Base-by-base conservation (phyloP, 495 filamentous ascomycete species). In the Penicillium roqueforti region DNA sequence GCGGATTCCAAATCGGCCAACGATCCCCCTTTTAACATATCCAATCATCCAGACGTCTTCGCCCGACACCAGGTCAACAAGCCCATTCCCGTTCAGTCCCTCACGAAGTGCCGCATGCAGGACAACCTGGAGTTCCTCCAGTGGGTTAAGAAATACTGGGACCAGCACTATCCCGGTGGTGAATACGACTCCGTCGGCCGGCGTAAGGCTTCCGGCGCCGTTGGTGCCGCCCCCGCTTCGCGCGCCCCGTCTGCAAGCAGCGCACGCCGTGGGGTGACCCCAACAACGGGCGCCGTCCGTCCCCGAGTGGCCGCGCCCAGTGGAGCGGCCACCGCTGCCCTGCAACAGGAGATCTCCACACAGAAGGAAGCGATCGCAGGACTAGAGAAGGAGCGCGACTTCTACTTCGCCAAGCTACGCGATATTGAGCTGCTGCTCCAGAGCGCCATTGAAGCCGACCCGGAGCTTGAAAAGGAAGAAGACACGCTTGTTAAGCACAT, bases 41-140 rank as follows among this genome's bases (percentile, higher is more conserved):
- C 18, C 36, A 29, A 34, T 22, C 43, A 13, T 42, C n/a, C 54
- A 96, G 91, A 87, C 68, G 78, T 83, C 42, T 97, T 97, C 68
- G 81, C 87, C 32, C 84, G 85, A 60, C 92, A 97, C 74, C 69
- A 79, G 32, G 83, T 98, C 69, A 90, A 97, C 50, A 89, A 89
- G 60, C 84, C 85, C 22, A 83, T 97, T 56, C 91, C 91, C 59
- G 87, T 97, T 61, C 85, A 96, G 70, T 76, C 81, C 59, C 85
- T 98, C 51, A 80, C 91, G 58, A 97, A 97, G 73, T 98, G 93
- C 80, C 95, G 95, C 76, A 97, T 98, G 89, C 93, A 98, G 75
- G 93, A 98, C 69, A 98, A 98, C 76, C 90, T 98, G 56, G 95
- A 97, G 66, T 98, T 97, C 72, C 83, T 98, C 31, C 93, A 98